These are phyloP conservation scores for Gymnopus androsaceus DNA, from an alignment of 1,284 basidiomycete genomes.

Conservation along the genomic window DNA sequence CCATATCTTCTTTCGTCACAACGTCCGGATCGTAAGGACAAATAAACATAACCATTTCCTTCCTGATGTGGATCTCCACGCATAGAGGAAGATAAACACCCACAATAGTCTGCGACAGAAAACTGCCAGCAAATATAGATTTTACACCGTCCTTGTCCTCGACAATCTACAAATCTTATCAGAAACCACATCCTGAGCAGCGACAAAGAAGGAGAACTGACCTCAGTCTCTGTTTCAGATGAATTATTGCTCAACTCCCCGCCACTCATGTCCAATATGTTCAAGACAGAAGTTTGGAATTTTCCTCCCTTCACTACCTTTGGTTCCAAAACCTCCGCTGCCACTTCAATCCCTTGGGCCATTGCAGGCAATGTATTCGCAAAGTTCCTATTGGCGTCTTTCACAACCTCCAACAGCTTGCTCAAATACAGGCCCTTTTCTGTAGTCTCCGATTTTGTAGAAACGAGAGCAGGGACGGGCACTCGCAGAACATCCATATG, in stretches of 20 bases:
- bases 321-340: slow-evolving; percentile 2
- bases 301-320: not conserved
- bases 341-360: slow-evolving; percentile 3
- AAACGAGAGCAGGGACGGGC: not conserved
- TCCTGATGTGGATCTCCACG: not conserved
- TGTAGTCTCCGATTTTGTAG: not conserved
- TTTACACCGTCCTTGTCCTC: not conserved
- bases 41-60: not conserved
- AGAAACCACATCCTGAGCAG: not conserved
- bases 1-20: slow-evolving; percentile 5
- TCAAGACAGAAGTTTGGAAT: slow-evolving; percentile 5
- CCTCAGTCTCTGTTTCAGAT: not conserved
- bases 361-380: slow-evolving; percentile 1
- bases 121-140: not conserved
- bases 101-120: not conserved
- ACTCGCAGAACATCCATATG: not conserved
- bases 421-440: not conserved
- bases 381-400: not conserved
- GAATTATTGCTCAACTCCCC: not conserved
- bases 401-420: not conserved
- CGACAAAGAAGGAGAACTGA: not conserved
- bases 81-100: not conserved
- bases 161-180: not conserved
- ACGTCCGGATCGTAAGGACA: slow-evolving; percentile 7
- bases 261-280: slow-evolving; percentile 5